These are phyloP conservation scores for Eucalyptus tenuipes DNA, from an alignment of 345 rosid genomes.

Conservation along the genomic window DNA sequence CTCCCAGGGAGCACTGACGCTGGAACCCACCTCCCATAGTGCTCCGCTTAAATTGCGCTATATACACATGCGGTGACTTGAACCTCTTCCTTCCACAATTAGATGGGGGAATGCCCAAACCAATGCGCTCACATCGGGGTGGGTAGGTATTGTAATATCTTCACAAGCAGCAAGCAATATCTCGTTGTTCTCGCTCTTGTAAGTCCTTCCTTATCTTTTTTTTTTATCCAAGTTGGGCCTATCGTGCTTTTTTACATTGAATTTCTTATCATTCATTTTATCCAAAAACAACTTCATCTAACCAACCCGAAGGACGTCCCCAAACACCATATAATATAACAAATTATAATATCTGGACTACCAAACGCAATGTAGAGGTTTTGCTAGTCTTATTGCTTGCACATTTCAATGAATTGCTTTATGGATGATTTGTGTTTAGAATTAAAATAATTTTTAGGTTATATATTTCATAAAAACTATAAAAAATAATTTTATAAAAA, in stretches of 20 bases:
- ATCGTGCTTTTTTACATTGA: background rate
- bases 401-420: background rate
- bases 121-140: too few species aligned
- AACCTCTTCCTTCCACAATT: too few species aligned
- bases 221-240: background rate
- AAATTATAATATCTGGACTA: background rate
- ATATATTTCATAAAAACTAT: background rate
- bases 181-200: background rate
- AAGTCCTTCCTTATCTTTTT: background rate
- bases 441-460: background rate
- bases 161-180: background rate
- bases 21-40: too few species aligned
- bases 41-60: too few species aligned
- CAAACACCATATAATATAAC: background rate
- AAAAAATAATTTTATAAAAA: background rate
- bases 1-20: too few species aligned
- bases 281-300: background rate
- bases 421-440: background rate
- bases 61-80: too few species aligned
- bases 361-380: background rate
- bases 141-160: background rate
- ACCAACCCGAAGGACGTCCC: fast-evolving
- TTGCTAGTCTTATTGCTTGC: background rate
- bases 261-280: background rate
- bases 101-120: too few species aligned